Conservation (phyloP, 169 alveolate genomes). For the Plasmodium knowlesi region DNA sequence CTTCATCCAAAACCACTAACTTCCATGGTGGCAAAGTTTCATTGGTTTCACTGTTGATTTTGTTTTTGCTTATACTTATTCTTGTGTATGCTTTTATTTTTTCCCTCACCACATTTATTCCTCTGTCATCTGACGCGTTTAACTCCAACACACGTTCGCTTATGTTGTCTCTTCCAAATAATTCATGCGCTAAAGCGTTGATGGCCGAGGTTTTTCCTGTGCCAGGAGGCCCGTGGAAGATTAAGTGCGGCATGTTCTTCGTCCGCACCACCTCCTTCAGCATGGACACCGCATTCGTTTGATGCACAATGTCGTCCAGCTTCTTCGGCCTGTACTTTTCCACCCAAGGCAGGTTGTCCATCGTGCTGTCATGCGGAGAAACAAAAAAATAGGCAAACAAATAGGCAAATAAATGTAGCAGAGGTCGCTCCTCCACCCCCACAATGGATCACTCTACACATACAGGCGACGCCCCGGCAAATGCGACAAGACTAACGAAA, state of each 20-base stretch:
- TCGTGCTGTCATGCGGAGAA: not conserved
- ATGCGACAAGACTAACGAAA: not conserved
- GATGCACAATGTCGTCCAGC: constrained; percentile 86
- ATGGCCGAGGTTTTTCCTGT: constrained; percentile 99
- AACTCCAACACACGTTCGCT: constrained; percentile 96
- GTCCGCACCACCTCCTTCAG: constrained; percentile 85
- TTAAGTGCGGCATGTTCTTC: constrained; percentile 93
- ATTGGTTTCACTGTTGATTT: constrained; percentile 85
- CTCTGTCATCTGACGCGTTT: constrained; percentile 99
- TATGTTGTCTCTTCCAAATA: constrained; percentile 94
- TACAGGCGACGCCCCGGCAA: not conserved
- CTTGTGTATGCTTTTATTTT: constrained; percentile 97
- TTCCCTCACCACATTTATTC: constrained; percentile 98
- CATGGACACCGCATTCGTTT: constrained; percentile 85
- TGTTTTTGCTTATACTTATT: constrained; percentile 91
- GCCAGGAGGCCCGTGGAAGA: constrained; percentile 99
- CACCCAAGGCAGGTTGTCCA: constrained; percentile 87
- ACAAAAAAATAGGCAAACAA: not conserved
- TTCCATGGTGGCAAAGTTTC: constrained; percentile 93
- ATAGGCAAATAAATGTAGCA: not conserved
- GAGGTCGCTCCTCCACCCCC: not conserved
- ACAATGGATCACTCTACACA: not conserved
- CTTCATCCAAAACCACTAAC: constrained; percentile 98
- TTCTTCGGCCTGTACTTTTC: constrained; percentile 88
- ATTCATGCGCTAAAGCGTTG: constrained; percentile 95